Evolutionary conservation across 2,329 filamentous ascomycete species (phyloP).

Genomic region (Colletotrichum sp.): DNA sequence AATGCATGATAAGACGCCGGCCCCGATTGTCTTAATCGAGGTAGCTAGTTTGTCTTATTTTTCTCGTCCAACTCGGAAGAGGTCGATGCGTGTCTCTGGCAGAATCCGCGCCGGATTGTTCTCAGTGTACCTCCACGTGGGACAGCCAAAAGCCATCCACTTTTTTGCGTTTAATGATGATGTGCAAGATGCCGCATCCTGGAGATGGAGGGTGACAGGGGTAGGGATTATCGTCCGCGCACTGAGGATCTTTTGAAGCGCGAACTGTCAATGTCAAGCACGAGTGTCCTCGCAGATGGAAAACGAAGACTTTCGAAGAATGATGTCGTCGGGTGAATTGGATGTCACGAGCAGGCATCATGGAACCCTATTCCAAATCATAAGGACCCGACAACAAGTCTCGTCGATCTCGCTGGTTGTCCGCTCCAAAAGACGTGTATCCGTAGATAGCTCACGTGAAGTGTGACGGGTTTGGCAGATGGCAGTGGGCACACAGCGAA

Average conservation of each 20-base stretch:
- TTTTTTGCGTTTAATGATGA: slow-evolving; percentile 22
- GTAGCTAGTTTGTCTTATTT: neutral
- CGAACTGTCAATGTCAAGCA: neutral
- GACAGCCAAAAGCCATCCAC: neutral
- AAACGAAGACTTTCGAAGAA: neutral
- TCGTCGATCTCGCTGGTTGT: neutral
- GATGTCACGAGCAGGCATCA: neutral
- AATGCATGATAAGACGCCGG: neutral
- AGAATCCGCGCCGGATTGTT: slow-evolving; percentile 1
- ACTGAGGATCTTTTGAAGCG: neutral
- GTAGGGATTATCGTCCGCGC: neutral
- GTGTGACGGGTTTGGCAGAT: neutral
- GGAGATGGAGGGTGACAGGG: neutral
- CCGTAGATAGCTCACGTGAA: neutral
- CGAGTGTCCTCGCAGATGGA: neutral
- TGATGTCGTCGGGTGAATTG: neutral
- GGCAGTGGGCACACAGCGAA: neutral
- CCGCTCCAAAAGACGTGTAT: neutral
- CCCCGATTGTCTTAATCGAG: neutral
- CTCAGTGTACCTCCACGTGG: slow-evolving; percentile 17
- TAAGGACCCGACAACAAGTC: neutral
- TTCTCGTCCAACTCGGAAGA: neutral
- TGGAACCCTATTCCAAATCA: neutral
- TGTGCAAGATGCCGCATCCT: slow-evolving; percentile 18
- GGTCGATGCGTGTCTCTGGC: neutral